Percentiles rank a stretch among this genome's conserved stretches.
phyloP scores from a whole-genome alignment of 352 stramenopile genomes.

The Phytophthora constricta region DNA sequence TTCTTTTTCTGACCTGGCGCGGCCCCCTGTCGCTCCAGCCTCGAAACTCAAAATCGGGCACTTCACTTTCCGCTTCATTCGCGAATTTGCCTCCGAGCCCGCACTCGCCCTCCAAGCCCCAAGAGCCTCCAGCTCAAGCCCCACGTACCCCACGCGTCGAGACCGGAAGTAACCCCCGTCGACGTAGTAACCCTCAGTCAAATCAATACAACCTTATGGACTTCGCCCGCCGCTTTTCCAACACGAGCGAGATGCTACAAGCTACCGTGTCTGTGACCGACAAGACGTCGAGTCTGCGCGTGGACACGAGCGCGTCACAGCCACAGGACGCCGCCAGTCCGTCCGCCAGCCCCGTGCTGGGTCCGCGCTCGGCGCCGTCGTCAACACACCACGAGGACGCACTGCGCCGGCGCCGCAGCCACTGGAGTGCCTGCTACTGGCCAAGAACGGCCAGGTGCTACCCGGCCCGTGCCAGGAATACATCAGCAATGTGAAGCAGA shows the following conservation, averaged over 20 bases:
- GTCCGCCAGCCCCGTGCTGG: slow-evolving; percentile 21
- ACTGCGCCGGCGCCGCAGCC: slow-evolving; percentile 68
- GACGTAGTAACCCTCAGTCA: too few relatives aligned
- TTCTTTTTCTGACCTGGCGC: slow-evolving; percentile 32
- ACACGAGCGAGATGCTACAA: slow-evolving; percentile 45
- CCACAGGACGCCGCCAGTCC: slow-evolving; percentile 33
- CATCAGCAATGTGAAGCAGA: slow-evolving; percentile 87
- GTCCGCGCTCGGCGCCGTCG: slow-evolving; percentile 34
- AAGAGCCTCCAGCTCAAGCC: slow-evolving; percentile 8
- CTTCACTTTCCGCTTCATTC: slow-evolving; percentile 34
- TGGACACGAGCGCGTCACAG: slow-evolving; percentile 59
- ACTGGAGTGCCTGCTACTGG: slow-evolving; percentile 83
- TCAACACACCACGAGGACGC: slow-evolving; percentile 45
- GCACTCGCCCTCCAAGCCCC: slow-evolving; percentile 15
- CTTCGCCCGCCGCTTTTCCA: slow-evolving; percentile 45
- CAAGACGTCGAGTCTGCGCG: slow-evolving; percentile 41
- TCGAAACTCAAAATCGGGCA: too few relatives aligned
- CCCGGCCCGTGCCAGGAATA: slow-evolving; percentile 84
- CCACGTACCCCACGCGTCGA: neutral
- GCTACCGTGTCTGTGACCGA: slow-evolving; percentile 25
- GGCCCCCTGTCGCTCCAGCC: slow-evolving; percentile 5
- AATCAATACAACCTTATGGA: slow-evolving; percentile 33
- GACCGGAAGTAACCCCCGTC: too few relatives aligned
- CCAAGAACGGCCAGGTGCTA: slow-evolving; percentile 67
- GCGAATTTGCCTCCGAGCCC: slow-evolving; percentile 41